Conservation (phyloP, 75 land plant species). For the Cunninghamia lanceolata region DNA sequence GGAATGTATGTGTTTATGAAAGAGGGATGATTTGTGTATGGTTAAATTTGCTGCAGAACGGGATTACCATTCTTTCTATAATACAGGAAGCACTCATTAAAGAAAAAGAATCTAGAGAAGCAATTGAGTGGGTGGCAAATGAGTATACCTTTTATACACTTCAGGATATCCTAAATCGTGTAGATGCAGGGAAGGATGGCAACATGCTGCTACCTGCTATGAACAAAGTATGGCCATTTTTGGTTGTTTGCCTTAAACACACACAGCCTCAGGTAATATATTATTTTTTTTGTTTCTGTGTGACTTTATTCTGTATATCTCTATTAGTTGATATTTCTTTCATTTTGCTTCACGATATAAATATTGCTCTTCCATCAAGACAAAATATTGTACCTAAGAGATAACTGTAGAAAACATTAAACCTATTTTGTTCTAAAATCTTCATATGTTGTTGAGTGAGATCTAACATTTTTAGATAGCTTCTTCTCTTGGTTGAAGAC, state of each 20-base stretch:
- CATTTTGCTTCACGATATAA: neutral
- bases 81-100: conserved; percentile 52
- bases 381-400: neutral
- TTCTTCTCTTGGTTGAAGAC: neutral
- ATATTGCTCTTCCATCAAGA: neutral
- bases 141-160: conserved; percentile 26
- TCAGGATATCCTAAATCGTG: conserved; percentile 33
- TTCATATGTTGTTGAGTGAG: neutral
- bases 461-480: neutral
- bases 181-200: conserved; percentile 44
- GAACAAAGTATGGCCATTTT: conserved; percentile 67
- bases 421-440: neutral
- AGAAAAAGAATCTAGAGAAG: conserved; percentile 46
- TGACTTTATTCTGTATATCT: neutral
- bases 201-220: conserved; percentile 69
- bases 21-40: neutral
- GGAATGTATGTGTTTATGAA: neutral
- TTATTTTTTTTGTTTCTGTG: neutral
- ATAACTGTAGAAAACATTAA: neutral
- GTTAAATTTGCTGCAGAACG: conserved; percentile 32
- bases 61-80: conserved; percentile 30
- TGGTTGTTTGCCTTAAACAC: conserved; percentile 45
- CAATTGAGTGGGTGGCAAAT: conserved; percentile 23
- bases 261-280: conserved; percentile 44
- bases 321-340: neutral